Evolutionary conservation across 2,329 filamentous ascomycete species (phyloP).

Genomic region (Fusarium incarnatum): DNA sequence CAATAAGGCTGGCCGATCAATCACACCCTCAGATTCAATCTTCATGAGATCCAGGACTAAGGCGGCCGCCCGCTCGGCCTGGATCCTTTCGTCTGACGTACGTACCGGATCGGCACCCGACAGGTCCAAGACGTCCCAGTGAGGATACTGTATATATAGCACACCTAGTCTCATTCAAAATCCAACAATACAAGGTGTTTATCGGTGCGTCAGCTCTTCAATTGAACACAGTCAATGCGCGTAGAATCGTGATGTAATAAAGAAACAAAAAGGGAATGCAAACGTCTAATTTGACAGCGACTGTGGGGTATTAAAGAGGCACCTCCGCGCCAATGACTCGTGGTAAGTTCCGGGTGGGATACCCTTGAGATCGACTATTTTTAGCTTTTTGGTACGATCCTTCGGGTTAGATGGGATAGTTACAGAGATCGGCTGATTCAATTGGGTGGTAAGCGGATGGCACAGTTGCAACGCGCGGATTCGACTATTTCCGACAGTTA

Average conservation of each 20-base stretch:
- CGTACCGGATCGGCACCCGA: neutral
- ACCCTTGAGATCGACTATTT: neutral
- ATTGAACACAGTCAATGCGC: neutral
- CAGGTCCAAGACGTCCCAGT: neutral
- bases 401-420: neutral
- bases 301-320: neutral
- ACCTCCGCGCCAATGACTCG: slow-evolving; percentile 1
- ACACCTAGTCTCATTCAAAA: neutral
- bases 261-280: neutral
- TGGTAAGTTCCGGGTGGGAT: neutral
- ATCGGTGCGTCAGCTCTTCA: neutral
- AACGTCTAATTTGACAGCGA: slow-evolving; percentile 5
- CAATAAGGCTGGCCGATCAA: neutral
- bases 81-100: slow-evolving; percentile 8
- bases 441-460: neutral
- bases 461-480: neutral
- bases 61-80: neutral
- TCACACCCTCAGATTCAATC: neutral
- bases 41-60: neutral
- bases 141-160: neutral
- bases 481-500: neutral
- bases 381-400: neutral
- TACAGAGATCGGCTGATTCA: neutral
- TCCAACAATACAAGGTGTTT: too few relatives aligned
- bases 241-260: neutral